These are phyloP conservation scores for Apodospora peruviana DNA, from an alignment of 495 filamentous ascomycete genomes.

Conservation along the genomic window DNA sequence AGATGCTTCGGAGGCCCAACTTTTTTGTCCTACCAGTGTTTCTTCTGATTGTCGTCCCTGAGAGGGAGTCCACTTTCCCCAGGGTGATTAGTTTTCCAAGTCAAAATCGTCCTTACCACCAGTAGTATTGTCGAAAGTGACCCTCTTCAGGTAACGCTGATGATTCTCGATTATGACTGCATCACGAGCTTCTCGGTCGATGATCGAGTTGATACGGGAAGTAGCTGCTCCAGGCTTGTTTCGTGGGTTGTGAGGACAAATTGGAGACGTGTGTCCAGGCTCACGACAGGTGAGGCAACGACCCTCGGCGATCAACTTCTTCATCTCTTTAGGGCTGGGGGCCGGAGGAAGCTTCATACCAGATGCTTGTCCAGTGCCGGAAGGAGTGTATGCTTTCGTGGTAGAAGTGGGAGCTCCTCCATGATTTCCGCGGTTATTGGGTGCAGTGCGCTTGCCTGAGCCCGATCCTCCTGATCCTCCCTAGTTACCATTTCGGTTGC, in stretches of 20 bases:
- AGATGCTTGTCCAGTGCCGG: too few relatives aligned
- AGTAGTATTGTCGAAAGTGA: background rate
- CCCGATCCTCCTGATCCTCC: too few relatives aligned
- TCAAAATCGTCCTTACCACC: background rate
- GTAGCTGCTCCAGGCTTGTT: background rate
- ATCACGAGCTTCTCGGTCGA: background rate
- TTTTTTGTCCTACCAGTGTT: background rate
- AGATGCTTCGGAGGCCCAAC: background rate
- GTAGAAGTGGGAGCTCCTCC: too few relatives aligned
- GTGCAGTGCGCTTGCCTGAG: too few relatives aligned
- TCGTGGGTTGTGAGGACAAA: background rate
- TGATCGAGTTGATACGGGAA: too few relatives aligned
- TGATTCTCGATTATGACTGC: background rate
- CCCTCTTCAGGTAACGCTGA: background rate
- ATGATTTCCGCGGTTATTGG: too few relatives aligned
- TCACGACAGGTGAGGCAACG: background rate
- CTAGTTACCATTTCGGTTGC: too few relatives aligned
- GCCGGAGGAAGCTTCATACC: too few relatives aligned
- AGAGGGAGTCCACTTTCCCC: background rate
- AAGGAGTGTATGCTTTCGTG: too few relatives aligned
- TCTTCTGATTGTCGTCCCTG: background rate
- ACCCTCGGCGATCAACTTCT: background rate
- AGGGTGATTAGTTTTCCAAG: constrained; percentile 3
- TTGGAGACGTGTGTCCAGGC: background rate
- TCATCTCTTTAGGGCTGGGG: background rate